These are phyloP conservation scores for Tolypocladium cylindrosporum DNA, from an alignment of 2,329 filamentous ascomycete genomes.

Conservation along the genomic window DNA sequence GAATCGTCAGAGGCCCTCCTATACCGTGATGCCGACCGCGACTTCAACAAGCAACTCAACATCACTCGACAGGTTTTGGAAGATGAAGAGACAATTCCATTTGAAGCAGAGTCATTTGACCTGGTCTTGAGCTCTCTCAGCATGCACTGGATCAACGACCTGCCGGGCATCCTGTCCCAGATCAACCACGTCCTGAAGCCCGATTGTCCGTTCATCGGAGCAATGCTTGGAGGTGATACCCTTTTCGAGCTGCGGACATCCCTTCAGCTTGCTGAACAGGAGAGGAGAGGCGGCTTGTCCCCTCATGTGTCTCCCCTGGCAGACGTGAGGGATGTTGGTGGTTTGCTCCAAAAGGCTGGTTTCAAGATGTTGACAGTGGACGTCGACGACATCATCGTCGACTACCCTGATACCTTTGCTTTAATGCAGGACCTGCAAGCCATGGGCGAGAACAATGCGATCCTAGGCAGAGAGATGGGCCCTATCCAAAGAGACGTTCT, in stretches of 20 bases:
- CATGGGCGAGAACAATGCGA: slow-evolving; percentile 92
- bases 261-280: slow-evolving; percentile 83
- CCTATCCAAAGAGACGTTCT: slow-evolving; percentile 72
- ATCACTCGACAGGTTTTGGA: slow-evolving; percentile 68
- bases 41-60: slow-evolving; percentile 64
- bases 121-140: slow-evolving; percentile 82
- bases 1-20: slow-evolving; percentile 73
- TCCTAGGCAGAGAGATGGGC: slow-evolving; percentile 74
- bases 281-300: slow-evolving; percentile 81
- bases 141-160: slow-evolving; percentile 96
- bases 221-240: slow-evolving; percentile 93
- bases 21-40: slow-evolving; percentile 64
- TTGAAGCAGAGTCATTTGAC: slow-evolving; percentile 69
- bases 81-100: slow-evolving; percentile 67
- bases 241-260: slow-evolving; percentile 90
- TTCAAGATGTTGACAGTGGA: slow-evolving; percentile 97
- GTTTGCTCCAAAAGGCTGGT: slow-evolving; percentile 72
- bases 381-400: slow-evolving; percentile 92
- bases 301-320: slow-evolving; percentile 87
- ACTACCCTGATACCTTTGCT: slow-evolving; percentile 82
- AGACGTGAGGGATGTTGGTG: slow-evolving; percentile 85
- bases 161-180: slow-evolving; percentile 74
- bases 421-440: slow-evolving; percentile 90
- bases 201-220: slow-evolving; percentile 83
- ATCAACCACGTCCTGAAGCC: slow-evolving; percentile 84